Evolutionary conservation across 768 basidiomycete species (phyloP).

Genomic region (Dendrothele bispora): DNA sequence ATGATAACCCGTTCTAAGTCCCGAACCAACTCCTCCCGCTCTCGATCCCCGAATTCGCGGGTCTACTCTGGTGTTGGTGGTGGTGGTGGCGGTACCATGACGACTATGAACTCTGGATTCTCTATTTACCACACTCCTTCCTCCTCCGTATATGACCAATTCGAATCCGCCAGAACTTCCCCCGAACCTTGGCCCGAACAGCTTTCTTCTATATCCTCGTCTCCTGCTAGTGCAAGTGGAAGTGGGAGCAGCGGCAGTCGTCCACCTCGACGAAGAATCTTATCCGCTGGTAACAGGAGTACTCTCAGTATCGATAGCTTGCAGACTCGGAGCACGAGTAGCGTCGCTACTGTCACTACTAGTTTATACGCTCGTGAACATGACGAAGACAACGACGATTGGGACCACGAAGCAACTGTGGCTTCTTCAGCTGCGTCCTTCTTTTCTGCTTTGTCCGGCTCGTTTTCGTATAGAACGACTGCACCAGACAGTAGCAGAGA

Average conservation of each 20-base stretch:
- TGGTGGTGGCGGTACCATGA: constrained; percentile 46
- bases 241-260: constrained; percentile 13
- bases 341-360: constrained; percentile 58
- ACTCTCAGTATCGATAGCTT: constrained; percentile 4
- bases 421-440: not conserved
- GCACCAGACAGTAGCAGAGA: too few species aligned
- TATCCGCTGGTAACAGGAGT: not conserved
- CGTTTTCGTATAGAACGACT: not conserved
- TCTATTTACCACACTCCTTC: constrained; percentile 78
- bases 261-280: not conserved
- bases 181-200: constrained; percentile 38
- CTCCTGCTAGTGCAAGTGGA: constrained; percentile 23
- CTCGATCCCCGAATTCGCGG: constrained; percentile 23
- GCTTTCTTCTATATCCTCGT: constrained; percentile 19
- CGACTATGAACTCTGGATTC: constrained; percentile 55
- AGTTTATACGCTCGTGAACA: constrained; percentile 49
- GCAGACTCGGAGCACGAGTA: constrained; percentile 47
- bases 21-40: constrained; percentile 40
- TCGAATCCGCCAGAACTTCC: constrained; percentile 60
- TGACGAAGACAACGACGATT: not conserved
- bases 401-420: not conserved
- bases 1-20: constrained; percentile 36
- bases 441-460: constrained; percentile 8
- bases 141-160: constrained; percentile 70
- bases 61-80: constrained; percentile 18